Evolutionary conservation across 2,329 filamentous ascomycete genomes (phyloP).

Genomic region (Tolypocladium amazonense): DNA sequence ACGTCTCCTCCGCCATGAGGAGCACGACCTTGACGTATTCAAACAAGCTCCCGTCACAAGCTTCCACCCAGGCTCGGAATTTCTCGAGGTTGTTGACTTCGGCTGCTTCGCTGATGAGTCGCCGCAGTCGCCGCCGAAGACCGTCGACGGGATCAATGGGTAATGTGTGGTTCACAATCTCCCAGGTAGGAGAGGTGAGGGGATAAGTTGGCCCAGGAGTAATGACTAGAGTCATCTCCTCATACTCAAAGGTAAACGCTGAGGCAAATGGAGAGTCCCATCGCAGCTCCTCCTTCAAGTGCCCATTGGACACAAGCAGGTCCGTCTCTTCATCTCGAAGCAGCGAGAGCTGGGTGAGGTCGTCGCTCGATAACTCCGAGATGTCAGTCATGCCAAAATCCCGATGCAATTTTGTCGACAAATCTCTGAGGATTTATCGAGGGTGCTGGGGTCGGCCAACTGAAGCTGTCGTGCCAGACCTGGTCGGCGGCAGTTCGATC

Average conservation of each 20-base stretch:
- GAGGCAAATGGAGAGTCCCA: slow-evolving; percentile 9
- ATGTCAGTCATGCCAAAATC: not conserved
- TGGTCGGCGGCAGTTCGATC: not conserved
- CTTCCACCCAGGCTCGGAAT: slow-evolving; percentile 8
- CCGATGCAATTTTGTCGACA: not conserved
- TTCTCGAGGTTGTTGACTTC: slow-evolving; percentile 9
- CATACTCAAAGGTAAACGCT: slow-evolving; percentile 9
- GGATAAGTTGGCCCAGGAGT: slow-evolving; percentile 13
- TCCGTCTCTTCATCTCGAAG: slow-evolving; percentile 17
- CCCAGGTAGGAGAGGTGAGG: slow-evolving; percentile 8
- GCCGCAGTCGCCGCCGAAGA: slow-evolving; percentile 7
- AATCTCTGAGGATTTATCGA: not conserved
- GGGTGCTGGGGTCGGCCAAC: not conserved
- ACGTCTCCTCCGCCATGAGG: not conserved
- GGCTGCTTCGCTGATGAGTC: slow-evolving; percentile 7
- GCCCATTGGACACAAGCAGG: slow-evolving; percentile 11
- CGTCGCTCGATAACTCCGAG: slow-evolving; percentile 8
- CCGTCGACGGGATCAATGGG: slow-evolving; percentile 9
- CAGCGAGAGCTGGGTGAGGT: slow-evolving; percentile 14
- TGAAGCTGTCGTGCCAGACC: not conserved
- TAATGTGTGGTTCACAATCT: slow-evolving; percentile 8
- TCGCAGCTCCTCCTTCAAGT: slow-evolving; percentile 9
- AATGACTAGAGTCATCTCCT: slow-evolving; percentile 13
- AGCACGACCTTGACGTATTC: not conserved
- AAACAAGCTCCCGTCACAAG: slow-evolving; percentile 8